Conservation (phyloP, 2,329 filamentous ascomycete species). For the Raffaelea deltoideospora region DNA sequence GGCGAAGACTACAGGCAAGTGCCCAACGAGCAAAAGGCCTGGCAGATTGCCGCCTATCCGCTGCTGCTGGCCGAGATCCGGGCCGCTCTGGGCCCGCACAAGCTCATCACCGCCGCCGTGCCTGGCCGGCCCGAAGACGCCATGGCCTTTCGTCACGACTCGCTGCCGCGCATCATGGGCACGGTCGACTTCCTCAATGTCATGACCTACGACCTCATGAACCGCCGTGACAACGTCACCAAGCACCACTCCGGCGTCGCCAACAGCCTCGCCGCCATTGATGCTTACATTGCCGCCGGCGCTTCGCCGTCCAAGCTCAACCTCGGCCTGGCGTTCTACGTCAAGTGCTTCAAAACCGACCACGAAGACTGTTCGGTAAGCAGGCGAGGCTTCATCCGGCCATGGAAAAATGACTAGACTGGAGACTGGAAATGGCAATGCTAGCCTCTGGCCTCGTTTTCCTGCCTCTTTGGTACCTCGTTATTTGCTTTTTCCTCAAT, state of each 20-base stretch:
- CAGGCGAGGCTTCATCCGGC: no score
- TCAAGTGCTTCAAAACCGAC: slow-evolving; percentile 48
- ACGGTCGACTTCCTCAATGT: slow-evolving; percentile 54
- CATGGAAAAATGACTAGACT: no score
- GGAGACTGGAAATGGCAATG: no score
- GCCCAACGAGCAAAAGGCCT: slow-evolving; percentile 41
- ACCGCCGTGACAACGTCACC: slow-evolving; percentile 51
- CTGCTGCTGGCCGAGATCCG: slow-evolving; percentile 44
- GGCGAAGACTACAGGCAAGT: slow-evolving; percentile 51
- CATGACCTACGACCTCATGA: slow-evolving; percentile 62
- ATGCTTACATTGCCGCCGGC: slow-evolving; percentile 44
- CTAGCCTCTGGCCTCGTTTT: no score
- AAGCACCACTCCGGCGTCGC: slow-evolving; percentile 47
- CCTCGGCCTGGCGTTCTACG: slow-evolving; percentile 54
- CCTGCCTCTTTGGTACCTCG: no score
- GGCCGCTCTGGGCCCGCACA: slow-evolving; percentile 36
- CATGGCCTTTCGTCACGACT: slow-evolving; percentile 44
- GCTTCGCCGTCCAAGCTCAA: slow-evolving; percentile 40
- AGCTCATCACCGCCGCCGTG: slow-evolving; percentile 51
- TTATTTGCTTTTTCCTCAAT: no score
- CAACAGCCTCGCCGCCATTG: slow-evolving; percentile 36
- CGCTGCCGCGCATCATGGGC: slow-evolving; percentile 41
- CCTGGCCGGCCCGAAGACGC: slow-evolving; percentile 42
- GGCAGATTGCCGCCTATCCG: slow-evolving; percentile 48
- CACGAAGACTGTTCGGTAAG: slow-evolving; percentile 19